Conservation (phyloP, 805 yeast species). For the Suhomyces kilbournensis region DNA sequence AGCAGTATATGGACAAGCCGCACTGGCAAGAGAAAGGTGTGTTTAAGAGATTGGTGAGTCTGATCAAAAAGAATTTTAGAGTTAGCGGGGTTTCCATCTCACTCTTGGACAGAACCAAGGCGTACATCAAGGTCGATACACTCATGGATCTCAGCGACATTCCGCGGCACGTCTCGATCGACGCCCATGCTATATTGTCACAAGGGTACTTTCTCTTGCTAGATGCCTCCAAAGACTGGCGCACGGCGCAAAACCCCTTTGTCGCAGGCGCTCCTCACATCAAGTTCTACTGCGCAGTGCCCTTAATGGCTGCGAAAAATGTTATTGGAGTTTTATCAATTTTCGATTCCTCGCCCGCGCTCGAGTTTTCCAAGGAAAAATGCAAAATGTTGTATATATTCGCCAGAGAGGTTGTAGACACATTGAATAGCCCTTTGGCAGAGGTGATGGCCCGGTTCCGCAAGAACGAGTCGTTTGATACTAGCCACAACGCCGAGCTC, state of each 20-base stretch:
- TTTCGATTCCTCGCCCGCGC: slow-evolving; percentile 48
- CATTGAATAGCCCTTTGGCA: slow-evolving; percentile 35
- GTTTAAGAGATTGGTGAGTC: slow-evolving; percentile 38
- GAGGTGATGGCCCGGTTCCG: slow-evolving; percentile 4
- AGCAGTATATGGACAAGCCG: slow-evolving; percentile 31
- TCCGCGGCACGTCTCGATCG: slow-evolving; percentile 57
- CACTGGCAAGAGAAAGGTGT: slow-evolving; percentile 47
- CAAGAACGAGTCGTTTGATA: not conserved
- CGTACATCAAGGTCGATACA: slow-evolving; percentile 48
- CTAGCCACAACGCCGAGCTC: slow-evolving; percentile 19
- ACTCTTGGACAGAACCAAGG: slow-evolving; percentile 47
- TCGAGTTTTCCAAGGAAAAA: slow-evolving; percentile 31
- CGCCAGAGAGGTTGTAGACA: slow-evolving; percentile 41
- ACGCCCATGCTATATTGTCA: slow-evolving; percentile 66
- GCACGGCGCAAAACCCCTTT: slow-evolving; percentile 59
- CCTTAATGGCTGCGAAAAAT: slow-evolving; percentile 40
- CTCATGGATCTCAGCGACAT: slow-evolving; percentile 48
- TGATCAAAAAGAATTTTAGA: slow-evolving; percentile 40
- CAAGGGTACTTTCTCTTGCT: slow-evolving; percentile 49
- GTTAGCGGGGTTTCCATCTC: slow-evolving; percentile 59
- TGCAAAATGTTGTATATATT: slow-evolving; percentile 34
- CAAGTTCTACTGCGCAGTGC: slow-evolving; percentile 64
- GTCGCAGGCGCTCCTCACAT: slow-evolving; percentile 61
- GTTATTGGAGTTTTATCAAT: slow-evolving; percentile 58
- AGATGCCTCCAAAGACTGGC: slow-evolving; percentile 70